Percentiles rank a stretch among this genome's conserved stretches.
phyloP scores from a whole-genome alignment of 306 rosid species.

The Rubus idaeus region DNA sequence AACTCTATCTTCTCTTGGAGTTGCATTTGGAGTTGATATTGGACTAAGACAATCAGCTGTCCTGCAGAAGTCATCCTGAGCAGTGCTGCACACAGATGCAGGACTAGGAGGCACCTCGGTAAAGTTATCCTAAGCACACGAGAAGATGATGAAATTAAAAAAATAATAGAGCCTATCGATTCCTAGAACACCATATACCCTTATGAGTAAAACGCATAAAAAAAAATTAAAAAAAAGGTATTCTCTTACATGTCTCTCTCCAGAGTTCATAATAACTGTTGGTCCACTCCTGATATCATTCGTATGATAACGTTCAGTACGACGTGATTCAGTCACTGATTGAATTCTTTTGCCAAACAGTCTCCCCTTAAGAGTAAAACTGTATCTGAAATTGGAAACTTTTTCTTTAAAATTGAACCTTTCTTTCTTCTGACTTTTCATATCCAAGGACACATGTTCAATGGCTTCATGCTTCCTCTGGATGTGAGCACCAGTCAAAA shows the following conservation, averaged over 20 bases:
- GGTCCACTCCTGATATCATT: slow-evolving; percentile 85
- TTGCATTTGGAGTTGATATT: slow-evolving; percentile 67
- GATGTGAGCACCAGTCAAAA: slow-evolving; percentile 86
- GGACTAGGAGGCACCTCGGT: slow-evolving; percentile 99
- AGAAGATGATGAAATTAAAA: slow-evolving; percentile 28
- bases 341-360: slow-evolving; percentile 74
- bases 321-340: slow-evolving; percentile 53
- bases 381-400: slow-evolving; percentile 75
- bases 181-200: neutral
- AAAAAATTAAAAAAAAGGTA: neutral
- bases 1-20: slow-evolving; percentile 60
- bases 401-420: slow-evolving; percentile 80
- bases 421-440: slow-evolving; percentile 63
- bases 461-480: slow-evolving; percentile 86
- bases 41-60: slow-evolving; percentile 69
- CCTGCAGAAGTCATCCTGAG: slow-evolving; percentile 82
- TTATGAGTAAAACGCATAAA: neutral
- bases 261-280: slow-evolving; percentile 65
- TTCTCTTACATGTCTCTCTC: slow-evolving; percentile 73
- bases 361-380: slow-evolving; percentile 67
- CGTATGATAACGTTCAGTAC: slow-evolving; percentile 39
- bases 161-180: slow-evolving; percentile 20
- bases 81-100: slow-evolving; percentile 92
- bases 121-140: slow-evolving; percentile 66
- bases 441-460: slow-evolving; percentile 44